Percentiles rank a stretch among this genome's conserved stretches.
Evolutionary conservation across 1,284 basidiomycete genomes (phyloP).

Genomic region (Trametes sp.): DNA sequence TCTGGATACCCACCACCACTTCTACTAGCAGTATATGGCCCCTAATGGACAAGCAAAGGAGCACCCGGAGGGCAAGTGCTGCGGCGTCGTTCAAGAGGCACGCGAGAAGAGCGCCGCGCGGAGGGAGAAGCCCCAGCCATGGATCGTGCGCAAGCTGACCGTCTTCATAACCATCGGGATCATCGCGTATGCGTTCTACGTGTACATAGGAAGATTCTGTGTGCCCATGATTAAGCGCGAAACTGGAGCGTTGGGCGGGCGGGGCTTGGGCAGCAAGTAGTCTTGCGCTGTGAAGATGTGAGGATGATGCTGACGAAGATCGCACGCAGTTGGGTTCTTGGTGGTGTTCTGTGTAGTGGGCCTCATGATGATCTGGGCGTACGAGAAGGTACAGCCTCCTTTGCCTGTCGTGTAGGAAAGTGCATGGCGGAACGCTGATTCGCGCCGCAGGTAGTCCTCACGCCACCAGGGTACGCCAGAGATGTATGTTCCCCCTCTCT

Average conservation of each 20-base stretch:
- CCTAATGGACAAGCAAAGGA: conserved; percentile 16
- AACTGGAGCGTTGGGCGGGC: conserved; percentile 50
- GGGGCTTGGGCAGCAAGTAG: conserved; percentile 65
- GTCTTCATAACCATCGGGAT: conserved; percentile 60
- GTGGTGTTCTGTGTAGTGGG: conserved; percentile 65
- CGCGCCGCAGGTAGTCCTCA: conserved; percentile 61
- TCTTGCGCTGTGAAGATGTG: background rate
- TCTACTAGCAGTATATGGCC: too few relatives aligned
- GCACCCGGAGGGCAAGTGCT: conserved; percentile 34
- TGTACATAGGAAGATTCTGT: conserved; percentile 73
- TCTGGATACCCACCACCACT: too few relatives aligned
- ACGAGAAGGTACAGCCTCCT: conserved; percentile 58
- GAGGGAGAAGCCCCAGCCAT: conserved; percentile 59
- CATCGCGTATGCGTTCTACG: conserved; percentile 71
- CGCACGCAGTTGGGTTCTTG: conserved; percentile 60
- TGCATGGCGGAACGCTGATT: background rate
- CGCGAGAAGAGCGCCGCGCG: conserved; percentile 48
- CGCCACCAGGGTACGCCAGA: conserved; percentile 72
- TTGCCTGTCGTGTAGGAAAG: too few relatives aligned
- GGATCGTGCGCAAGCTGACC: conserved; percentile 67
- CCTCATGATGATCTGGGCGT: conserved; percentile 78
- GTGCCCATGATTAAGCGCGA: conserved; percentile 64
- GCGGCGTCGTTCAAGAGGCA: conserved; percentile 50
- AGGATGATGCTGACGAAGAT: background rate
- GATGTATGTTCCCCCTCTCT: conserved; percentile 55